Conservation (phyloP, 192 early-diverging fungal genomes). For the Coemansia javaensis region DNA sequence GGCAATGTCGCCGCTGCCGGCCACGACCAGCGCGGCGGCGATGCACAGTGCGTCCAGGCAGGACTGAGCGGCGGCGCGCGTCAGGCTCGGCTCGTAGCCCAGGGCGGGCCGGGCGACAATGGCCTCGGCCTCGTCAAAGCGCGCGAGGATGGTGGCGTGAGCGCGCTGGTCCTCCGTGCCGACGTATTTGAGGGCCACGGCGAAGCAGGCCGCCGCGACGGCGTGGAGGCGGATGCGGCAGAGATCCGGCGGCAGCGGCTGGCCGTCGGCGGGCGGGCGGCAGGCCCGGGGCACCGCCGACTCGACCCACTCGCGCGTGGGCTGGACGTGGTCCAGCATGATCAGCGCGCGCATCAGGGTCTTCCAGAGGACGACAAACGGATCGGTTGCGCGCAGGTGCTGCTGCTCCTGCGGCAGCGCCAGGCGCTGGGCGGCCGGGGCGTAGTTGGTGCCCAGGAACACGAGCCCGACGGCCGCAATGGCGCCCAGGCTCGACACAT, state of each 20-base stretch:
- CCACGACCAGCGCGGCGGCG: conserved; percentile 66
- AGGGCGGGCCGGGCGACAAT: conserved; percentile 8
- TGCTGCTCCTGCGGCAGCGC: conserved; percentile 53
- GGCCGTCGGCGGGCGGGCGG: background rate
- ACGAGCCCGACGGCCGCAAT: conserved; percentile 79
- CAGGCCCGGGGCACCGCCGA: conserved; percentile 13
- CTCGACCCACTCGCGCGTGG: conserved; percentile 63
- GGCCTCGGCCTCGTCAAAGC: conserved; percentile 28
- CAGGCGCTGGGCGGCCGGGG: conserved; percentile 60
- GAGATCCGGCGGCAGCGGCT: conserved; percentile 11
- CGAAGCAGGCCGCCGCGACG: conserved; percentile 32
- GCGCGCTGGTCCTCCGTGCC: conserved; percentile 27
- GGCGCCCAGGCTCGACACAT: conserved; percentile 44
- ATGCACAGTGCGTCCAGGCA: conserved; percentile 67
- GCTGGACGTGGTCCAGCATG: conserved; percentile 65
- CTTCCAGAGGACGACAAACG: conserved; percentile 67
- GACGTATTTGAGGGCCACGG: conserved; percentile 31
- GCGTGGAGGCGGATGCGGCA: conserved; percentile 24
- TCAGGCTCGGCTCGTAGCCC: conserved; percentile 51
- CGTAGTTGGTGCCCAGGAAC: conserved; percentile 76
- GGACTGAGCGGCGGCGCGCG: conserved; percentile 54
- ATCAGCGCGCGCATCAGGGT: conserved; percentile 68
- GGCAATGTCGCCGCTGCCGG: conserved; percentile 72
- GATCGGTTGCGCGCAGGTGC: conserved; percentile 65
- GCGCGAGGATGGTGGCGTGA: conserved; percentile 13